Conservation (phyloP, 345 rosid genomes). For the Linum tenue region DNA sequence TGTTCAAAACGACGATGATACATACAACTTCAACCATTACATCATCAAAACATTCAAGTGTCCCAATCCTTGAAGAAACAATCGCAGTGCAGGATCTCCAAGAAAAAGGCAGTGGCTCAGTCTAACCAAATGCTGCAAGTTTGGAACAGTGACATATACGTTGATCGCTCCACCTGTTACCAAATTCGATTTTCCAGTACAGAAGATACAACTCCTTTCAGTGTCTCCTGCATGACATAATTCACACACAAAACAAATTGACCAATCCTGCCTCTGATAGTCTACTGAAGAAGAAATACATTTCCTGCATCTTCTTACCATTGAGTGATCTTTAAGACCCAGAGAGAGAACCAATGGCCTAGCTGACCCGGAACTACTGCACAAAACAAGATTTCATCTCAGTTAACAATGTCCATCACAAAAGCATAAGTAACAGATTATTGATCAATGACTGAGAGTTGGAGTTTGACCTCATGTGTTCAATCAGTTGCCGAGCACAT, state of each 20-base stretch:
- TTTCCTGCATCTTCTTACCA: slow-evolving; percentile 28
- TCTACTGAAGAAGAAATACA: neutral
- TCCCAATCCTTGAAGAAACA: neutral
- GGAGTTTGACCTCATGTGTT: slow-evolving; percentile 56
- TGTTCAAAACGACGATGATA: too few relatives aligned
- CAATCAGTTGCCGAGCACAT: slow-evolving; percentile 76
- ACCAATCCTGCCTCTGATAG: neutral
- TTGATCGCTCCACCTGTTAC: slow-evolving; percentile 25
- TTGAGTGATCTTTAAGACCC: slow-evolving; percentile 82
- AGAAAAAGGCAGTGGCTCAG: too few relatives aligned
- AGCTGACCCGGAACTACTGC: slow-evolving; percentile 48
- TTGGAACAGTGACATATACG: slow-evolving; percentile 14
- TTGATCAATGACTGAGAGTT: neutral
- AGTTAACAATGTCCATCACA: neutral
- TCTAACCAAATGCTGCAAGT: too few relatives aligned
- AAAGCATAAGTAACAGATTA: neutral
- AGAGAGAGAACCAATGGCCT: slow-evolving; percentile 71
- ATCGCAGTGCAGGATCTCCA: neutral
- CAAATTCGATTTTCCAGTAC: slow-evolving; percentile 63
- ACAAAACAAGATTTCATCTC: neutral
- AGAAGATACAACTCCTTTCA: slow-evolving; percentile 60
- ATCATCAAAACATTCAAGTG: too few relatives aligned
- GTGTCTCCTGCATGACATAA: slow-evolving; percentile 48
- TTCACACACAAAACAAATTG: neutral
- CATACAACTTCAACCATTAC: too few relatives aligned